Conservation (phyloP, 768 basidiomycete genomes). For the Phlegmacium glaucopus region DNA sequence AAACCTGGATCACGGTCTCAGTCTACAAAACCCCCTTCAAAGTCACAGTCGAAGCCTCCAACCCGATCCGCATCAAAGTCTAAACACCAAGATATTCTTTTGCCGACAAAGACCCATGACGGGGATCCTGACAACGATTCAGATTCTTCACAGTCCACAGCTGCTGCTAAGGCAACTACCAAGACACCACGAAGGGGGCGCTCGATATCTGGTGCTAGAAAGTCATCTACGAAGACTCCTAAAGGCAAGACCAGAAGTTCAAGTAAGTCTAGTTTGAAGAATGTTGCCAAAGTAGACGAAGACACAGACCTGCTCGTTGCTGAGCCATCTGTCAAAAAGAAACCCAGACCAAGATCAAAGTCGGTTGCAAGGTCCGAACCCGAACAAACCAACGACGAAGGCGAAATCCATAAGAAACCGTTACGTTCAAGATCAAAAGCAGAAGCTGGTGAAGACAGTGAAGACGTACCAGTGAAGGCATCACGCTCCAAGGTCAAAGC, state of each 20-base stretch:
- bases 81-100: constrained; percentile 30
- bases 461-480: constrained; percentile 15
- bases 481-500: constrained; percentile 22
- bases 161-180: constrained; percentile 10
- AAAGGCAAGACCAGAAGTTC: constrained; percentile 16
- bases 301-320: constrained; percentile 13
- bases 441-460: constrained; percentile 16
- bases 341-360: constrained; percentile 22
- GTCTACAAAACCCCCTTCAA: constrained; percentile 26
- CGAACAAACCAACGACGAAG: constrained; percentile 7
- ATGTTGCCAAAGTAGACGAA: constrained; percentile 22
- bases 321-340: constrained; percentile 12
- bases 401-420: constrained; percentile 17
- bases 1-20: constrained; percentile 26
- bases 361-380: constrained; percentile 12
- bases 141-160: constrained; percentile 16
- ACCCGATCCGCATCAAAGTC: constrained; percentile 27
- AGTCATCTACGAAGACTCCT: constrained; percentile 19
- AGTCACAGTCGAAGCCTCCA: constrained; percentile 28
- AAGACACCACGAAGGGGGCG: constrained; percentile 22
- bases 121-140: constrained; percentile 30
- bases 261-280: constrained; percentile 19
- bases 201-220: constrained; percentile 15
- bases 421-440: constrained; percentile 21
- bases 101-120: constrained; percentile 40